Conservation (phyloP, 2,329 filamentous ascomycete species). For the Fusarium brachygibbosum region DNA sequence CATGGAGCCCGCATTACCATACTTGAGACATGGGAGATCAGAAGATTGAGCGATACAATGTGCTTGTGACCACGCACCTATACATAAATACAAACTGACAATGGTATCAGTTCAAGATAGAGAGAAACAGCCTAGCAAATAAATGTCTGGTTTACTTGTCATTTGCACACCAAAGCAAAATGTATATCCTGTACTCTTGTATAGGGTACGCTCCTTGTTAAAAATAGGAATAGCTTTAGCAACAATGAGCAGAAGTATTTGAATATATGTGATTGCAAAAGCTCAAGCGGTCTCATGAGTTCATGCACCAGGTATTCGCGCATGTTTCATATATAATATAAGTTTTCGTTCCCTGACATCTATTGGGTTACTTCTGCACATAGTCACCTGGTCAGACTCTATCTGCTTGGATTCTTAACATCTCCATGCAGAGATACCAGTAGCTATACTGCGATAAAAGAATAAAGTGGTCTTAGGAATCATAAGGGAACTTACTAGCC, state of each 20-base stretch:
- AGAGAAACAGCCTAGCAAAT: not conserved
- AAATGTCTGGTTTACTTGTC: not conserved
- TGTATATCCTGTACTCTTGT: not conserved
- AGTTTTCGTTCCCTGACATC: not conserved
- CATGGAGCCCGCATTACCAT: too few species aligned
- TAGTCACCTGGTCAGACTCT: too few species aligned
- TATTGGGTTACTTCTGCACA: not conserved
- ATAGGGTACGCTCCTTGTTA: not conserved
- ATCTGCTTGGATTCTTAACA: not conserved
- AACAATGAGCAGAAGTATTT: too few species aligned
- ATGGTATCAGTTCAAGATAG: rapidly evolving
- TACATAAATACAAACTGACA: not conserved
- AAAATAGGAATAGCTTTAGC: not conserved
- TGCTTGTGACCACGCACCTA: not conserved
- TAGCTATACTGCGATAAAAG: rapidly evolving
- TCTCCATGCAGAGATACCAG: too few species aligned
- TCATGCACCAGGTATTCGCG: too few species aligned
- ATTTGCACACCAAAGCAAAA: not conserved
- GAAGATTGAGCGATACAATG: not conserved
- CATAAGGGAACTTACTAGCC: rapidly evolving
- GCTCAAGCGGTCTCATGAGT: too few species aligned
- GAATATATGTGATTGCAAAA: not conserved
- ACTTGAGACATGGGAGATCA: not conserved
- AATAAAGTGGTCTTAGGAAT: not conserved
- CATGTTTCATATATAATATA: too few species aligned